Conservation (phyloP, 805 yeast species). For the Zygosaccharomyces lentus region DNA sequence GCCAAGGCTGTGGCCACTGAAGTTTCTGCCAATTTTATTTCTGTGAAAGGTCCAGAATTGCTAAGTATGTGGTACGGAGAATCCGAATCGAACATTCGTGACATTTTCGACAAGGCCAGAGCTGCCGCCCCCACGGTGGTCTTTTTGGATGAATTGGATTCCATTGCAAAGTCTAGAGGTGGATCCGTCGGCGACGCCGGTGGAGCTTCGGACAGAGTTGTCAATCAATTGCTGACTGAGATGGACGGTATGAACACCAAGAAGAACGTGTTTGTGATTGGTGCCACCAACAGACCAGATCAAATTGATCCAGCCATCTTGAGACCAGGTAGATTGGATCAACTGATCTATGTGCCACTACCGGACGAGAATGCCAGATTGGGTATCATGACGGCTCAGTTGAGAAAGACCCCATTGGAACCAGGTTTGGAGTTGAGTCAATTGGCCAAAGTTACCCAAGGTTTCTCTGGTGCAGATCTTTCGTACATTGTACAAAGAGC, state of each 20-base stretch:
- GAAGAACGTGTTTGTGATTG: constrained; percentile 97
- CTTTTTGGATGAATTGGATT: constrained; percentile 95
- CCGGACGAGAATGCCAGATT: constrained; percentile 95
- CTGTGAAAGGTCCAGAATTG: constrained; percentile 87
- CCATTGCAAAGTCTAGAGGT: constrained; percentile 96
- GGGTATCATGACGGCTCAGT: constrained; percentile 90
- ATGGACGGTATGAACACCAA: constrained; percentile 99
- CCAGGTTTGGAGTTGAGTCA: constrained; percentile 88
- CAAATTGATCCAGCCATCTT: constrained; percentile 98
- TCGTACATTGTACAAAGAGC: constrained; percentile 96
- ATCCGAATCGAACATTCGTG: constrained; percentile 95
- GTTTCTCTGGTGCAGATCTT: constrained; percentile 99
- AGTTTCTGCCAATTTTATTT: constrained; percentile 95
- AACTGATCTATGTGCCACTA: constrained; percentile 95
- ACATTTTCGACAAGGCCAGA: constrained; percentile 95
- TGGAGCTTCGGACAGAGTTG: constrained; percentile 95
- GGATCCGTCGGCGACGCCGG: constrained; percentile 90
- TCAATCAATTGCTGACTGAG: constrained; percentile 90
- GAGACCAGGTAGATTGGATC: constrained; percentile 99
- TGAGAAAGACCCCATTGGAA: constrained; percentile 97
- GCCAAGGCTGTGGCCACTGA: constrained; percentile 99
- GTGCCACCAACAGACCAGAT: constrained; percentile 99
- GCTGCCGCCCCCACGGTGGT: constrained; percentile 99
- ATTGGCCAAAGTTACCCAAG: constrained; percentile 91
- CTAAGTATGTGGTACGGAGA: constrained; percentile 99